A percentile compares a stretch with the other conserved stretches of the same genome.
phyloP scores from a whole-genome alignment of 2,329 filamentous ascomycete genomes.

The Remersonia thermophila region DNA sequence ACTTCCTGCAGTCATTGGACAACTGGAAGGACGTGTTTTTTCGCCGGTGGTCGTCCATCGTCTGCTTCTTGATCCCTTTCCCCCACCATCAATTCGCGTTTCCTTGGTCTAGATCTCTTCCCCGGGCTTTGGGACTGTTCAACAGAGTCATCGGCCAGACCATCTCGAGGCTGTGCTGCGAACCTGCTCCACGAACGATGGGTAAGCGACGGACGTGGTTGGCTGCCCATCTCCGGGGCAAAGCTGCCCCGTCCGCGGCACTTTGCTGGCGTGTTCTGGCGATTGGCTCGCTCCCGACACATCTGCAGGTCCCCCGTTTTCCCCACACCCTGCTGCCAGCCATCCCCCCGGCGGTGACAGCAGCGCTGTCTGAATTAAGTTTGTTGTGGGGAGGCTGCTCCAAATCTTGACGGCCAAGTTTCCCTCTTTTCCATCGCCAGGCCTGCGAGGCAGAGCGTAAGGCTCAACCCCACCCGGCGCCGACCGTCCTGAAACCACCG shows the following conservation, averaged over 20 bases:
- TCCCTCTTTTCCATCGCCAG: background rate
- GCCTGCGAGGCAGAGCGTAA: constrained; percentile 6
- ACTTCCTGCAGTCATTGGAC: too few species aligned
- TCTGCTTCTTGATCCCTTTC: too few species aligned
- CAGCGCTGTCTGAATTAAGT: constrained; percentile 1
- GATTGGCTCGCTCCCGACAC: constrained; percentile 25
- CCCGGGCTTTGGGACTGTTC: too few species aligned
- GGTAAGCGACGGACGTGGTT: constrained; percentile 11
- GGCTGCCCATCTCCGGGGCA: too few species aligned
- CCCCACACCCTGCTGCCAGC: constrained; percentile 4
- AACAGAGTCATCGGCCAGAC: constrained; percentile 2
- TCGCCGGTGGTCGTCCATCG: too few species aligned
- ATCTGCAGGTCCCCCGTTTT: constrained; percentile 1
- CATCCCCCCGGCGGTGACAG: constrained; percentile 1
- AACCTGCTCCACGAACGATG: background rate
- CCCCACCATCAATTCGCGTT: too few species aligned
- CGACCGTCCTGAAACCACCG: background rate
- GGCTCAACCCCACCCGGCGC: constrained; percentile 1
- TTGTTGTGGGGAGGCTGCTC: constrained; percentile 10
- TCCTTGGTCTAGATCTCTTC: too few species aligned
- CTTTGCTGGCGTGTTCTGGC: constrained; percentile 2
- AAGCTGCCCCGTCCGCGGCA: too few species aligned
- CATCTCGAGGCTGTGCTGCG: constrained; percentile 15
- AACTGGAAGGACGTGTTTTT: too few species aligned
- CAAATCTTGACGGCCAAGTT: background rate